phyloP scores from a whole-genome alignment of 805 yeast genomes.

The Citeromyces matritensis region DNA sequence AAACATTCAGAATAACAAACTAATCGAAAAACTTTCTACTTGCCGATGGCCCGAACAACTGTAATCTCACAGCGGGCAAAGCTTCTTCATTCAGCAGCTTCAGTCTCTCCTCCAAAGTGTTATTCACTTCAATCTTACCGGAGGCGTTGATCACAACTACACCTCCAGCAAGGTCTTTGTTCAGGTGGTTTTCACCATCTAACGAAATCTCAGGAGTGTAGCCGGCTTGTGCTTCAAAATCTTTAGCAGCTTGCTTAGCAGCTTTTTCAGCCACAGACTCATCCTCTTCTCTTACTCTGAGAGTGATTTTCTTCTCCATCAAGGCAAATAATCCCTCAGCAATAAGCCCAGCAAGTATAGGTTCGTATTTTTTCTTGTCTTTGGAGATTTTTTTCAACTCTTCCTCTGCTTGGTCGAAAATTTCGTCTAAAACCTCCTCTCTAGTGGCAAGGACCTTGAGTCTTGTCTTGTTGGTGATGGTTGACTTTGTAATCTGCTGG shows the following conservation, averaged over 20 bases:
- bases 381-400: constrained; percentile 45
- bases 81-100: constrained; percentile 69
- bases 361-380: constrained; percentile 45
- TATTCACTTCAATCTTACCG: constrained; percentile 80
- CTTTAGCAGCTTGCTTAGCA: constrained; percentile 40
- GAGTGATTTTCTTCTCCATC: constrained; percentile 51
- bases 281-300: constrained; percentile 59
- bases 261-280: constrained; percentile 45
- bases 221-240: constrained; percentile 49
- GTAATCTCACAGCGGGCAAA: constrained; percentile 84
- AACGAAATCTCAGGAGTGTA: constrained; percentile 38
- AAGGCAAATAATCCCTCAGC: constrained; percentile 63
- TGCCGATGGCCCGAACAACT: constrained; percentile 72
- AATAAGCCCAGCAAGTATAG: constrained; percentile 61
- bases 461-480: constrained; percentile 90
- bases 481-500: constrained; percentile 91
- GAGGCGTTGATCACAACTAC: constrained; percentile 51
- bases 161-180: constrained; percentile 71
- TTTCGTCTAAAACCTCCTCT: constrained; percentile 61
- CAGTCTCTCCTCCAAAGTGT: constrained; percentile 91
- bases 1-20: constrained; percentile 1
- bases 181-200: constrained; percentile 41
- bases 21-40: constrained; percentile 87
- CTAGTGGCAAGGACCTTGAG: constrained; percentile 79
- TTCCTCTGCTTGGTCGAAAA: constrained; percentile 55